Base-by-base conservation (phyloP, 352 stramenopile genomes). In the Phytophthora boehmeriae region DNA sequence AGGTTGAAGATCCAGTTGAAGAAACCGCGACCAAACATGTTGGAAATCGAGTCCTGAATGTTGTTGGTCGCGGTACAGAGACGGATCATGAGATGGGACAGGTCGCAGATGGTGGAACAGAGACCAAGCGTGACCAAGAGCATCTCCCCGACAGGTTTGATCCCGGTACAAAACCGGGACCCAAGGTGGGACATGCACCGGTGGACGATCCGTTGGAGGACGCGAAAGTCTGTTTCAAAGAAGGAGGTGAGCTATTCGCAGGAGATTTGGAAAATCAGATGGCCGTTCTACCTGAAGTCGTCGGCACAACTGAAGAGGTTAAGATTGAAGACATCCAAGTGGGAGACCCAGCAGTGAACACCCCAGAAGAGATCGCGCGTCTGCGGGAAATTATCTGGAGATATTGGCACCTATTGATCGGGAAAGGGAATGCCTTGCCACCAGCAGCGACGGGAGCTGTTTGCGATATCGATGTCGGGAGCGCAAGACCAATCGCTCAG, bases 401-500 rank as follows among this genome's bases (percentile, higher is more conserved):
- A 5, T 11, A 34, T 0, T 8, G 27, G 8, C 36, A 55, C 8
- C 58, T 70, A 10, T 14, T 81, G 2, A 76, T 78, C 50, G 62
- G 65, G 0, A 75, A 71, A 19, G 63, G 60, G 0, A 75, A 78
- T 14, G 63, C 66, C 0, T 16, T 66, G 0, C 63, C 70, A 1
- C 59, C 48, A 0, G 20, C 64, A 1, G 70, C 63, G 0, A 25
- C 47, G 1, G 68, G 71, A 0, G 68, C 64, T 0, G n/a, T 77
- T 0, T 80, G 71, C 13, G 71, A 80, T 19, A 75, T 79, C 14
- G 73, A 83, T 17, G 60, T 75, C 0, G 58, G 70, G 0, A 34
- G 54, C 1, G 67, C 60, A 0, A 45, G 10, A 2, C 66, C 66
- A 0, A 35, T 75, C n/a, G 66, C 69, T 0, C 69, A 78, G 8